Evolutionary conservation across 352 stramenopile genomes (phyloP), one percentile per base, ranked within the genome.

Genomic region (Phytophthora cajani): DNA sequence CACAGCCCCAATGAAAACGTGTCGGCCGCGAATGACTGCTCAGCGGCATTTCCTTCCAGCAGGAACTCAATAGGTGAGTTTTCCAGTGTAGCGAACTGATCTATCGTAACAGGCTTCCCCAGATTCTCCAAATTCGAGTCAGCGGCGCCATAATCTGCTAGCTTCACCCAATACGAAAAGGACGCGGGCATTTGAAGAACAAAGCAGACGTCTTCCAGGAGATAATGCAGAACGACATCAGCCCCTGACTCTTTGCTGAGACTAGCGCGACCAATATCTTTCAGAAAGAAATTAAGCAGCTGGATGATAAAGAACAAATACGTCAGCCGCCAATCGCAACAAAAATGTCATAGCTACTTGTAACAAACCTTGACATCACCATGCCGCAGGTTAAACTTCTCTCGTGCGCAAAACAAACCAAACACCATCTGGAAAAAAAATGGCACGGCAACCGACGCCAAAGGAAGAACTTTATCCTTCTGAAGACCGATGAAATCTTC

Each of bases 341-440:
- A 44, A 50, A 50, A 50, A 49, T 12, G 4, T 4, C 21, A 53
- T 8, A 53, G 10, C 47, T 12, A 9, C n/a, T 5, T 58, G 8
- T 58, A 80, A 70, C 72, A 47, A 59, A 80, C 88, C 85, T 99
- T 99, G 42, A 99, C 84, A 79, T 99, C 98, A 74, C 98, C 99
- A 81, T 99, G 98, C 19, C 98, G 97, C 60, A 99, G 59, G 30
- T 90, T 84, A 64, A 97, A 96, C 21, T 87, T 87, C 53, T 98
- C 86, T 19, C 90, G 87, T 25, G 90, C 94, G 44, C 90, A 92
- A 73, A 98, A 98, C 19, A 99, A 72, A 32, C 96, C 79, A 79
- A 98, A 99, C 12, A 91, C 87, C 96, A 99, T 99, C 79, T 99
- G 97, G 69, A 99, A 99, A 33, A 99, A 91, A 61, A 99, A 88